Base-by-base conservation (phyloP, 148 eudicot species). In the Persicaria maculosa region DNA sequence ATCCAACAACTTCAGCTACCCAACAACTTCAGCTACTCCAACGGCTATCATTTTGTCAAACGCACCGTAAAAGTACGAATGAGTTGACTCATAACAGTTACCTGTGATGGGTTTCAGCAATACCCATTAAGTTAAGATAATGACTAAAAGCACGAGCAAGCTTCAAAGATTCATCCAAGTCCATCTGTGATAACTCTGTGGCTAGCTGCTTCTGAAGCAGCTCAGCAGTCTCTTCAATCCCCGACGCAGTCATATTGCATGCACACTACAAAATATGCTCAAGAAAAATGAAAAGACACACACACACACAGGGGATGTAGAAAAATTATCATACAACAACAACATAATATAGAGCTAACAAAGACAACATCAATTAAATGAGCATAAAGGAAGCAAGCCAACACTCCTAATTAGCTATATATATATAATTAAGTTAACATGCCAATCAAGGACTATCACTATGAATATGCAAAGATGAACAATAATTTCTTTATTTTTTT, bases 71-170 rank as follows among this genome's bases (percentile, higher is more conserved):
- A n/a, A 10, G 36, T 16, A 62, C 31, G 14, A 31, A 20, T 44
- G 43, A 9, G 65, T 3, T 19, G 40, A 59, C 2, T 36, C 65
- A 59, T 19, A 59, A 40, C 9, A 71, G 43, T 25, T 76, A 93
- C 98, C 92, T 91, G 78, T 93, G 98, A 78, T 93, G 98, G 61
- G 92, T 87, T 84, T 93, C 97, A 72, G 98, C 97, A 80, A 93
- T 91, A 47, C 94, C 91, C 83, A 88, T 80, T 77, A 93, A 79
- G 78, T 79, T 89, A 71, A 93, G 94, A 76, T 86, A 87, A 78
- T 89, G 98, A 70, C 94, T 89, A 78, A 91, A 84, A 54, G 92
- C 87, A 61, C 98, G 89, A 73, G 90, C 91, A 73, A 88, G 83
- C 4, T 78, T 81, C 25, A 86, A 45, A 8, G 94, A 92, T 77